These are phyloP conservation scores for sunflower (Helianthus annuus) DNA, from an alignment of 129 eudicot species.

Conservation along the genomic window HanXRQr2.0-SUNRISE NC_035435.2:19646084-19646583, in stretches of 20 bases:
- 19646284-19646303: too few species aligned
- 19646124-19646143: too few species aligned
- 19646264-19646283: too few species aligned
- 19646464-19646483: constrained; percentile 36
- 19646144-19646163: too few species aligned
- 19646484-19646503: constrained; percentile 17
- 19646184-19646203: too few species aligned
- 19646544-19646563: constrained; percentile 35
- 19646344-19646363: constrained; percentile 29
- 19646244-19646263: too few species aligned
- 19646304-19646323: too few species aligned
- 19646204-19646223: too few species aligned
- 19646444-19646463: constrained; percentile 33
- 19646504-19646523: constrained; percentile 37
- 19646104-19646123: too few species aligned
- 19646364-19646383: constrained; percentile 35
- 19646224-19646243: too few species aligned
- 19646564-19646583: constrained; percentile 40
- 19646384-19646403: constrained; percentile 31
- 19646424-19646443: constrained; percentile 27
- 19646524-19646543: constrained; percentile 43
- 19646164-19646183: too few species aligned
- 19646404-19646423: not conserved
- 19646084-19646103: too few species aligned
- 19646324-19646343: constrained; percentile 17